Conservation (phyloP, 805 yeast species). For the Phaffomyces thermotolerans region DNA sequence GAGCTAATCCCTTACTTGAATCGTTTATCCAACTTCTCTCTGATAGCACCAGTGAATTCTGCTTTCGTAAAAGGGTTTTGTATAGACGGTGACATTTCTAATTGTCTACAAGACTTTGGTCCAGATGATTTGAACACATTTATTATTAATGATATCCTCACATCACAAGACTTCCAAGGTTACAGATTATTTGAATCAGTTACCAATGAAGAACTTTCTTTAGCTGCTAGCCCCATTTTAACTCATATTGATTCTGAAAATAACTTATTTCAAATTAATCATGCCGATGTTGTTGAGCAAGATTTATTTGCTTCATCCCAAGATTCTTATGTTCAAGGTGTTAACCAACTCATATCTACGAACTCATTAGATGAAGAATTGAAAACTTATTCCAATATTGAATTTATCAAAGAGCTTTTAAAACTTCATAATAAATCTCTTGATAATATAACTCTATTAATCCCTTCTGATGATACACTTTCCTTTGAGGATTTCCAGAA, state of each 20-base stretch:
- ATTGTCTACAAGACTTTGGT: slow-evolving; percentile 3
- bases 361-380: slow-evolving; percentile 34
- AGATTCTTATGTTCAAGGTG: slow-evolving; percentile 60
- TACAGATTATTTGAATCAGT: slow-evolving; percentile 12
- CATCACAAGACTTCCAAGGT: slow-evolving; percentile 9
- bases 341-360: slow-evolving; percentile 37
- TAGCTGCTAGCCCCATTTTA: no score
- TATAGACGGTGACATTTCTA: neutral
- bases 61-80: slow-evolving; percentile 43
- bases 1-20: slow-evolving; percentile 61
- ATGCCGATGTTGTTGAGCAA: slow-evolving; percentile 44
- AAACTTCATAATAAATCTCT: slow-evolving; percentile 6
- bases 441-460: slow-evolving; percentile 34
- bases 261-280: slow-evolving; percentile 29
- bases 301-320: slow-evolving; percentile 56
- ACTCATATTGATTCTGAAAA: slow-evolving; percentile 5
- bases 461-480: slow-evolving; percentile 39
- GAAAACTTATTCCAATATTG: neutral
- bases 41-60: slow-evolving; percentile 76
- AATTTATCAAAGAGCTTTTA: slow-evolving; percentile 1
- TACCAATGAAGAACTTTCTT: slow-evolving; percentile 1
- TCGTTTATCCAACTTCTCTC: slow-evolving; percentile 51
- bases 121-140: slow-evolving; percentile 9
- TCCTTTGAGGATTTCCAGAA: slow-evolving; percentile 36
- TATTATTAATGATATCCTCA: slow-evolving; percentile 11